Percentiles rank a stretch among this genome's conserved stretches.
phyloP scores from a whole-genome alignment of 2,329 filamentous ascomycete species.

The Penicillium sp. region DNA sequence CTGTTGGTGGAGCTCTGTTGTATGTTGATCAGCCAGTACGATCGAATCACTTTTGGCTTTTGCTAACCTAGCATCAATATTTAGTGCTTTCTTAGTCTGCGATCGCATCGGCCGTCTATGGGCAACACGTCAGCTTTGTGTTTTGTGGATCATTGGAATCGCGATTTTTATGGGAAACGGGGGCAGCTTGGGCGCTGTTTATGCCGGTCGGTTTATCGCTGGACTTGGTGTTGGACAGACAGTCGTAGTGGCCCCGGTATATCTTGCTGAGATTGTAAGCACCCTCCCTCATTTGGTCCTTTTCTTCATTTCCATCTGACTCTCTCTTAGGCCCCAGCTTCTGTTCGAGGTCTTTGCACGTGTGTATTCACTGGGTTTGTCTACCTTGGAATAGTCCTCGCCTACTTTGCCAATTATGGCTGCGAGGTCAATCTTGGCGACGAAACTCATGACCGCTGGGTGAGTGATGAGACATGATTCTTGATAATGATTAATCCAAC shows the following conservation, averaged over 20 bases:
- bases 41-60: not conserved
- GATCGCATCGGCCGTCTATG: constrained; percentile 5
- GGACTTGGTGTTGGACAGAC: constrained; percentile 7
- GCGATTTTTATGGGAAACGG: not conserved
- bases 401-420: constrained; percentile 76
- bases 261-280: constrained; percentile 4
- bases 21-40: constrained; percentile 30
- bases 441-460: constrained; percentile 53
- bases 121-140: constrained; percentile 6
- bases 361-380: constrained; percentile 72
- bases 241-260: constrained; percentile 1
- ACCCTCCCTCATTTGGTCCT: not conserved
- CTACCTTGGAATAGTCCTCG: constrained; percentile 71
- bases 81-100: constrained; percentile 1
- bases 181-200: not conserved
- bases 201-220: constrained; percentile 6
- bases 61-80: not conserved
- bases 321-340: constrained; percentile 56
- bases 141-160: constrained; percentile 7
- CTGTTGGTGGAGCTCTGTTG: constrained; percentile 71
- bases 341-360: constrained; percentile 73
- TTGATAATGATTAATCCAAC: not conserved
- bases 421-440: constrained; percentile 56
- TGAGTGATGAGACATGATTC: constrained; percentile 9
- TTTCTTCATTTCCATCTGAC: not conserved